Conservation (phyloP, 257 asterid species). For the Orobanche coerulescens region DNA sequence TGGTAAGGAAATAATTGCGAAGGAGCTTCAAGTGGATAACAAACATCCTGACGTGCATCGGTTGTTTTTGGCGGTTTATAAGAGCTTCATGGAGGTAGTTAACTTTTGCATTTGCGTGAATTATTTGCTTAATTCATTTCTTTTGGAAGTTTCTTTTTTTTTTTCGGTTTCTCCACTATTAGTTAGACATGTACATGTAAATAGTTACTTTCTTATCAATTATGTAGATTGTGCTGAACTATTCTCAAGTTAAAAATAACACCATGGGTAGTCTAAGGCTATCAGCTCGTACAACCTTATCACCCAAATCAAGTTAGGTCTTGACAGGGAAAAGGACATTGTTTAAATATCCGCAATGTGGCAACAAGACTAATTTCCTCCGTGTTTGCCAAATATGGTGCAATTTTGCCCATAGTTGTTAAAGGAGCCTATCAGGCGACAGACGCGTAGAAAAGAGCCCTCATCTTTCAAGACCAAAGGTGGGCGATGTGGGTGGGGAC, state of each 20-base stretch:
- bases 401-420: background rate
- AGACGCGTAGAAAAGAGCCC: too few relatives aligned
- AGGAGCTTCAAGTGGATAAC: constrained; percentile 71
- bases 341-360: background rate
- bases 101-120: constrained; percentile 2
- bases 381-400: background rate
- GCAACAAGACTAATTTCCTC: background rate
- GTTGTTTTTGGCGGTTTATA: constrained; percentile 66
- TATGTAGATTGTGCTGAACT: background rate
- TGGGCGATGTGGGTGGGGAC: too few relatives aligned
- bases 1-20: constrained; percentile 84
- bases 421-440: too few relatives aligned
- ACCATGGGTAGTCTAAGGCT: background rate
- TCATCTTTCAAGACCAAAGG: too few relatives aligned
- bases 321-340: background rate
- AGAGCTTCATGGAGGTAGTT: constrained; percentile 90
- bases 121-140: background rate
- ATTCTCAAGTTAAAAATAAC: background rate
- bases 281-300: background rate
- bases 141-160: background rate
- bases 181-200: too few relatives aligned
- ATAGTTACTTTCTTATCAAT: too few relatives aligned
- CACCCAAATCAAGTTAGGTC: background rate
- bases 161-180: constrained; percentile 5
- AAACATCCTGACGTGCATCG: constrained; percentile 74